Evolutionary conservation across 139 green algal genomes (phyloP).

Genomic region (Tetradesmus obliquus): DNA sequence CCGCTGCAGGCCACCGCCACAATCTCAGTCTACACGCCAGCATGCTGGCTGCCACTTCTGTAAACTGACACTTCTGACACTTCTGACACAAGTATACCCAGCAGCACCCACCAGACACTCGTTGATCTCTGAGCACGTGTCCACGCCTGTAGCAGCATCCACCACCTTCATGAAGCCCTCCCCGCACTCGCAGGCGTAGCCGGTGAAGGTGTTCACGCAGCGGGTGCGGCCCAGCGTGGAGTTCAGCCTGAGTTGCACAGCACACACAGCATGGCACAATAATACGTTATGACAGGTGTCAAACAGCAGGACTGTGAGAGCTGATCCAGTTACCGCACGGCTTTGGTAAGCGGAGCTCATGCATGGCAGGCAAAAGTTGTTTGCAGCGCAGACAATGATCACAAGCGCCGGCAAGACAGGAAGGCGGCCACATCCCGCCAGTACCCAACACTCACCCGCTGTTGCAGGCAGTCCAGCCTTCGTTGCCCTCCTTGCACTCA

Average conservation of each 20-base stretch:
- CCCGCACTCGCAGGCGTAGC: slow-evolving; percentile 85
- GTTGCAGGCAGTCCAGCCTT: slow-evolving; percentile 75
- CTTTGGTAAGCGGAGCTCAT: not conserved
- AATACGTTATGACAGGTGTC: too few species aligned
- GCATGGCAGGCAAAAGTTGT: not conserved
- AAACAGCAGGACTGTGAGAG: too few species aligned
- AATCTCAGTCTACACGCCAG: slow-evolving; percentile 19
- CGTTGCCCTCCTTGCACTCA: slow-evolving; percentile 70
- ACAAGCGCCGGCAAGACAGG: too few species aligned
- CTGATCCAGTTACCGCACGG: too few species aligned
- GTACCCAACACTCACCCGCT: slow-evolving; percentile 46
- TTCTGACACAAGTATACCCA: not conserved
- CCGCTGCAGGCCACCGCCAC: too few species aligned
- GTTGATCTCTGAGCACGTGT: slow-evolving; percentile 84
- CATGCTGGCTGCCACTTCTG: slow-evolving; percentile 53
- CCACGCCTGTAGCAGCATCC: slow-evolving; percentile 46
- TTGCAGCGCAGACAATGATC: too few species aligned
- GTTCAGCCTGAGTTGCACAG: slow-evolving; percentile 39
- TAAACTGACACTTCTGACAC: too few species aligned
- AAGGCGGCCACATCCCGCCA: not conserved
- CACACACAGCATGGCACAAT: not conserved
- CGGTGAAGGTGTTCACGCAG: slow-evolving; percentile 85
- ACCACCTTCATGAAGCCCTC: slow-evolving; percentile 59
- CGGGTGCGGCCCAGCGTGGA: slow-evolving; percentile 67
- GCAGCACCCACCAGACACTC: slow-evolving; percentile 59